phyloP scores from a whole-genome alignment of 2,329 filamentous ascomycete genomes.

The Bimuria novae-zelandiae region DNA sequence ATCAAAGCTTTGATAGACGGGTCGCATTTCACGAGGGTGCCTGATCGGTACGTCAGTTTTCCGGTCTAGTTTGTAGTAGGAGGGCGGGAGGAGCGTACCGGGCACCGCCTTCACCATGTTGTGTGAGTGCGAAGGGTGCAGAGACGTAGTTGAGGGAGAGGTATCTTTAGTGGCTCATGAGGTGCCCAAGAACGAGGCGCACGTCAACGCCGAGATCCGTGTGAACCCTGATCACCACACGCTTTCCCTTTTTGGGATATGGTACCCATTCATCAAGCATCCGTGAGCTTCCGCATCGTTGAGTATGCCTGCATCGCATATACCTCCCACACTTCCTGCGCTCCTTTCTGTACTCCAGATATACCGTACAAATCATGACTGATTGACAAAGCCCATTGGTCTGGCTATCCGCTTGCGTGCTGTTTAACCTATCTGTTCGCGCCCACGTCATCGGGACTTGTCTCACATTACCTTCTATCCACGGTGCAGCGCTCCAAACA shows the following conservation, averaged over 20 bases:
- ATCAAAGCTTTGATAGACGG: slow-evolving; percentile 89
- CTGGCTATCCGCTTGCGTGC: neutral
- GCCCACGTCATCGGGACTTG: neutral
- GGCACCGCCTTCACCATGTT: slow-evolving; percentile 63
- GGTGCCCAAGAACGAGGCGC: slow-evolving; percentile 25
- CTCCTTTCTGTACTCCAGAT: neutral
- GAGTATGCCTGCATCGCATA: neutral
- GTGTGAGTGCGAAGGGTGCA: slow-evolving; percentile 8
- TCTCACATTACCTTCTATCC: neutral
- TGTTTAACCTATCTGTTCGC: neutral
- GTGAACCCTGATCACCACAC: slow-evolving; percentile 7
- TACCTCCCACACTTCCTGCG: neutral
- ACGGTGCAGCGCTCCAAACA: neutral
- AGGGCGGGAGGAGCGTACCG: slow-evolving; percentile 45
- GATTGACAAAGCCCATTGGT: neutral
- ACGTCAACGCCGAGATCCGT: neutral
- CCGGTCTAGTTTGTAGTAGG: neutral
- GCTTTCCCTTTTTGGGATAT: slow-evolving; percentile 1
- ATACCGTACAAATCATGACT: neutral
- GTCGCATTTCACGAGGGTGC: slow-evolving; percentile 79
- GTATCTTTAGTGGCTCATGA: slow-evolving; percentile 24
- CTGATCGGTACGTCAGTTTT: slow-evolving; percentile 43
- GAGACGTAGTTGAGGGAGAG: slow-evolving; percentile 6
- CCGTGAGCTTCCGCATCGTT: slow-evolving; percentile 7
- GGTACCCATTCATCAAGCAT: slow-evolving; percentile 3